These are phyloP conservation scores for Botrytis sinoallii DNA, from an alignment of 2,329 filamentous ascomycete species.

Conservation along the genomic window DNA sequence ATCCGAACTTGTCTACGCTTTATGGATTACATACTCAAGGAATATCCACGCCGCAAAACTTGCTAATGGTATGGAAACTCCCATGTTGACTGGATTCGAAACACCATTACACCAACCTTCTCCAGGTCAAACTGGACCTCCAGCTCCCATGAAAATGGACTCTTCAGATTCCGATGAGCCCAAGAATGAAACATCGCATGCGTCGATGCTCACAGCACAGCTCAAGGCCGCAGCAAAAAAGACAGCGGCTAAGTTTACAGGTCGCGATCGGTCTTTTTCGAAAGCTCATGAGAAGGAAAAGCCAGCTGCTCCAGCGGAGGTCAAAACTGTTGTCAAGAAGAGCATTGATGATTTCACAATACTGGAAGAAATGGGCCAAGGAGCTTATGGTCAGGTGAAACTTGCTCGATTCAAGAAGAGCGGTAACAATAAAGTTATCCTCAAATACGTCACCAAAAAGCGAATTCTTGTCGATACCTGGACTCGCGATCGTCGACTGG, in stretches of 20 bases:
- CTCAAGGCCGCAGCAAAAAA: constrained; percentile 55
- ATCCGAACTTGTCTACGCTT: constrained; percentile 83
- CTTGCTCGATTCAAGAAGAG: constrained; percentile 80
- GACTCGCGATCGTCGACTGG: constrained; percentile 88
- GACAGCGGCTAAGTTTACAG: constrained; percentile 53
- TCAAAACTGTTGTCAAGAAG: constrained; percentile 61
- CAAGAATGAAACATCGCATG: constrained; percentile 41
- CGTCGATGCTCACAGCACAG: constrained; percentile 52
- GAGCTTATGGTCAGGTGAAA: constrained; percentile 97
- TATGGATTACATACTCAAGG: constrained; percentile 96
- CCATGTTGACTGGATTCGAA: constrained; percentile 58
- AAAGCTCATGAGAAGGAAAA: constrained; percentile 38
- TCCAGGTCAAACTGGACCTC: constrained; percentile 65
- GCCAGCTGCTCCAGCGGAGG: constrained; percentile 35
- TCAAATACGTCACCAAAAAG: constrained; percentile 97
- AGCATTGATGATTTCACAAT: constrained; percentile 87
- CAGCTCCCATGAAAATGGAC: constrained; percentile 54
- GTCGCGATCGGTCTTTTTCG: constrained; percentile 38
- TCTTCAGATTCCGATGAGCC: constrained; percentile 51
- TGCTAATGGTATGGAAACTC: constrained; percentile 58
- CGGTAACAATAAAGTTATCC: constrained; percentile 75
- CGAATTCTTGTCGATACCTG: constrained; percentile 97
- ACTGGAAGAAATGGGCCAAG: constrained; percentile 96
- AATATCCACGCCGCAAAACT: constrained; percentile 77
- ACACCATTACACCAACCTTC: constrained; percentile 78